Evolutionary conservation across 148 eudicot species (phyloP).

Genomic region (Arctostaphylos glauca): DNA sequence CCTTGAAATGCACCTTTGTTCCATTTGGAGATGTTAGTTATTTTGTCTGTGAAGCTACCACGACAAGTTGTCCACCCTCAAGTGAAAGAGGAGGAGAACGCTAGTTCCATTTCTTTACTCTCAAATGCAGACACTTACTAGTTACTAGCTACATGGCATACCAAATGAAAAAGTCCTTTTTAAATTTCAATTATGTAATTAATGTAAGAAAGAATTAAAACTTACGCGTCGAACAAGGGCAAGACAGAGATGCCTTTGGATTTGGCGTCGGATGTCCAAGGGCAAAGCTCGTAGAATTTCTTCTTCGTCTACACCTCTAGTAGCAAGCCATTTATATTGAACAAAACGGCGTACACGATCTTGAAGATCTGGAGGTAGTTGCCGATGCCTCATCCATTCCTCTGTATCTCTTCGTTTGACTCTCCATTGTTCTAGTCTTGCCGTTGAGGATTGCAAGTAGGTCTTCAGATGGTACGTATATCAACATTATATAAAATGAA

Average conservation of each 20-base stretch:
- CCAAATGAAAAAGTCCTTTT: background rate
- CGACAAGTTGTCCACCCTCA: background rate
- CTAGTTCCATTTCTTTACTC: background rate
- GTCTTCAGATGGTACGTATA: conserved; percentile 32
- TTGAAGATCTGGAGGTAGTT: conserved; percentile 77
- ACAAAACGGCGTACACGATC: conserved; percentile 81
- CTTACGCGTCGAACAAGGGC: conserved; percentile 93
- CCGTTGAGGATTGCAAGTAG: conserved; percentile 69
- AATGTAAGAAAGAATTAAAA: background rate
- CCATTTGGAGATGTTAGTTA: background rate
- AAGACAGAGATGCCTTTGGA: conserved; percentile 88
- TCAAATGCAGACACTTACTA: conserved; percentile 1
- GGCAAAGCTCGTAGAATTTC: conserved; percentile 62
- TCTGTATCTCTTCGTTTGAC: conserved; percentile 76
- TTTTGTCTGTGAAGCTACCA: background rate
- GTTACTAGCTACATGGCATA: background rate
- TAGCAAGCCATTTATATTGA: conserved; percentile 91
- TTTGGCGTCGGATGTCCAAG: conserved; percentile 70
- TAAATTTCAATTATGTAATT: background rate
- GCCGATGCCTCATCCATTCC: conserved; percentile 93
- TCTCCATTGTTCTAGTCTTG: conserved; percentile 88
- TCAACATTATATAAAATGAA: background rate
- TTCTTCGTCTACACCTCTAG: conserved; percentile 97
- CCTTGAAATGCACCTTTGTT: background rate
- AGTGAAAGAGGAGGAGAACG: conserved; percentile 2